Conservation (phyloP, 345 rosid genomes). For the Gossypium ekmanianum region DNA sequence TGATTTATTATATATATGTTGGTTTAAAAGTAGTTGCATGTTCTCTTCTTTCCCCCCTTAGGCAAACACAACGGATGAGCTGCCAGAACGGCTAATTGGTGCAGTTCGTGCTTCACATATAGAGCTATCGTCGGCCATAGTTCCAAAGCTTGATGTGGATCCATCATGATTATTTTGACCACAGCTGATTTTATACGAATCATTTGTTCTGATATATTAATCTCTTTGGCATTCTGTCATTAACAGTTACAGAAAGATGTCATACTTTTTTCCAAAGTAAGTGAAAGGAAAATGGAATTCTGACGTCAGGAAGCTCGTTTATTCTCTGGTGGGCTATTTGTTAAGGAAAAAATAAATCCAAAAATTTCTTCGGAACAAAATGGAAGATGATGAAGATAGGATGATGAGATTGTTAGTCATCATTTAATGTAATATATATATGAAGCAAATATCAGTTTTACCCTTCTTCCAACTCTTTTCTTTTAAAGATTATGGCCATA, state of each 20-base stretch:
- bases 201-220: slow-evolving; percentile 21
- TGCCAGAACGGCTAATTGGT: slow-evolving; percentile 87
- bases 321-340: not conserved
- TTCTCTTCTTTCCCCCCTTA: slow-evolving; percentile 17
- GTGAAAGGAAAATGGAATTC: slow-evolving; percentile 9
- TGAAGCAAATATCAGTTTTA: too few species aligned
- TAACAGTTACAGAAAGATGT: slow-evolving; percentile 10
- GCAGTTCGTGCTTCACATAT: slow-evolving; percentile 90
- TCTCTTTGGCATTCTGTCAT: slow-evolving; percentile 13
- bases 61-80: slow-evolving; percentile 85
- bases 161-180: slow-evolving; percentile 20
- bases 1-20: not conserved
- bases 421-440: not conserved
- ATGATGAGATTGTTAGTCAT: not conserved
- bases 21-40: not conserved
- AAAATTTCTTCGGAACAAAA: not conserved
- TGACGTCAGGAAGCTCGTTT: not conserved
- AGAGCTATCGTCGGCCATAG: slow-evolving; percentile 81
- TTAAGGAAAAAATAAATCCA: not conserved
- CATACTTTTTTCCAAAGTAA: slow-evolving; percentile 3
- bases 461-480: too few species aligned
- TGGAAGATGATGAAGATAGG: not conserved
- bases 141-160: slow-evolving; percentile 61
- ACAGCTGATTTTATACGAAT: slow-evolving; percentile 14
- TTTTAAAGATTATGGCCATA: too few species aligned